Evolutionary conservation across 805 yeast species (phyloP), one percentile per base, ranked within the genome.

Genomic region (Schizosaccharomyces lindneri): DNA sequence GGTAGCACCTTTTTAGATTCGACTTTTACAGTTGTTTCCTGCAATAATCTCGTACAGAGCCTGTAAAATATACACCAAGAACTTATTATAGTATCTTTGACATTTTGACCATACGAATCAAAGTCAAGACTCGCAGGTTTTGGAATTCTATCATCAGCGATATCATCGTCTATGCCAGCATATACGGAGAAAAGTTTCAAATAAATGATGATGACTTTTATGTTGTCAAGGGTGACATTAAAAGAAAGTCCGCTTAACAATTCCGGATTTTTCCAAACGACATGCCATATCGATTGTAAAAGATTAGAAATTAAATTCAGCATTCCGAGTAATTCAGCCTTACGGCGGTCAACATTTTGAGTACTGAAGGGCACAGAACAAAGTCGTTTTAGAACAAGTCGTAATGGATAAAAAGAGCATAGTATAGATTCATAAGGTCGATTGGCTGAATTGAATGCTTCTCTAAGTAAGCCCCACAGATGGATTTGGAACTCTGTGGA

Each of bases 401-500:
- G 7, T 6, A 51, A 5, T 6, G 57, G 27, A 19, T 51, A 17
- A 24, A 29, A 24, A 17, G 36, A 17, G 27, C 57, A 51, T 6
- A 24, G 15, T 29, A 51, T 7, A 21, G 57, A 21, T 17, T 51
- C 27, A 24, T 31, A 31, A 7, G 48, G 60, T 32, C 39, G 43
- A 19, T 36, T 19, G 4, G 39, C 43, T 31, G 60, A 51, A 19
- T 17, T 31, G 17, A n/a, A 66, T 5, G 62, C 63, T 17, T 63
- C 59, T 9, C 64, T 36, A 5, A 66, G 61, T 31, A 65, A 13
- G n/a, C 61, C 62, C 67, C 97, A 89, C 2, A 93, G 71, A 62
- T 82, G 82, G 48, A 88, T 72, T 62, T 79, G 79, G 68, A 87
- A 76, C 27, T 80, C 83, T 27, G 84, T 73, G 0, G 93, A 80